These are phyloP conservation scores for Triangularia verruculosa DNA, from an alignment of 2,329 filamentous ascomycete species.

Conservation along the genomic window DNA sequence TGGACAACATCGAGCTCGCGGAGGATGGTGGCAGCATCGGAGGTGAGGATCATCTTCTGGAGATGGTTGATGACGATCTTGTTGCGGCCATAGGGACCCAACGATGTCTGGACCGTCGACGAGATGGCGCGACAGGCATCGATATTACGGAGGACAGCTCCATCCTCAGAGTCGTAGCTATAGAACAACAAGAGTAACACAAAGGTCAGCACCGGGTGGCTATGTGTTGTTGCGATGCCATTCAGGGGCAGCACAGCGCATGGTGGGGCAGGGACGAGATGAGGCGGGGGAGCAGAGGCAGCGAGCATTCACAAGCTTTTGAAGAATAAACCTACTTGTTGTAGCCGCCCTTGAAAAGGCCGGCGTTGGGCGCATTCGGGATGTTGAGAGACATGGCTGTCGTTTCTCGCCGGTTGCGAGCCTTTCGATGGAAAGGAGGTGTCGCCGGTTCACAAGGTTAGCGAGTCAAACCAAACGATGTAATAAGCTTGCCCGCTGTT, in stretches of 20 bases:
- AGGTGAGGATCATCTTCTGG: conserved; percentile 99
- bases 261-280: conserved; percentile 29
- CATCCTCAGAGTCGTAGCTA: conserved; percentile 99
- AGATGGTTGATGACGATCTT: conserved; percentile 99
- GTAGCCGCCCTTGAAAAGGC: conserved; percentile 94
- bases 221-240: conserved; percentile 8
- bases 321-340: conserved; percentile 68
- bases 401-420: conserved; percentile 7
- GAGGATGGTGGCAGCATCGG: conserved; percentile 94
- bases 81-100: conserved; percentile 96
- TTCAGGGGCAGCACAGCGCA: conserved; percentile 9
- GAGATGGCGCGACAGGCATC: conserved; percentile 96
- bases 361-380: conserved; percentile 86
- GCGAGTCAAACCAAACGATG: conserved; percentile 9
- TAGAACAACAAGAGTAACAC: conserved; percentile 33
- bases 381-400: conserved; percentile 87
- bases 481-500: conserved; percentile 17
- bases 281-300: background rate
- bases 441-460: conserved; percentile 1
- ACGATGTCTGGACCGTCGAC: conserved; percentile 92
- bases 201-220: conserved; percentile 5
- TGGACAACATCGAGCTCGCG: conserved; percentile 97
- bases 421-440: conserved; percentile 4
- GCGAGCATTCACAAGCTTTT: background rate
- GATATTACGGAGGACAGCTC: conserved; percentile 96